Evolutionary conservation across 352 stramenopile species (phyloP), one percentile per base, ranked within the genome.

Genomic region (Thraustotheca clavata): DNA sequence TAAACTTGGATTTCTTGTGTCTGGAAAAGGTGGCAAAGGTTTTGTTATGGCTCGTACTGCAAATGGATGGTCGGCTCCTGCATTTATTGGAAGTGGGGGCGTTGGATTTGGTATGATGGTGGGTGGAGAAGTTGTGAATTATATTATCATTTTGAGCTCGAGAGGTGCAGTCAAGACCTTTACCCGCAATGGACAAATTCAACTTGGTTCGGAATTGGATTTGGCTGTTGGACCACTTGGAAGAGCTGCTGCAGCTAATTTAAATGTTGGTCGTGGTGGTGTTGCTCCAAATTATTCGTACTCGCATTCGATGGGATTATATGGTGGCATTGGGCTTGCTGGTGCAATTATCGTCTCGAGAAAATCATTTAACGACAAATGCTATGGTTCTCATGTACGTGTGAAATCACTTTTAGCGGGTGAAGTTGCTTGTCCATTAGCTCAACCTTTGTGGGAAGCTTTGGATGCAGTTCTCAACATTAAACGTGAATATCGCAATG

Each of bases 91-190:
- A 38, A 89, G 77, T 0, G 82, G 79, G 26, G 82, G 82, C 7
- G 66, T 91, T 52, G 82, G 82, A 5, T 91, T 91, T 62, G 82
- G 82, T 5, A 91, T 91, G 79, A 91, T 91, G 79, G 82, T 79
- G n/a, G 82, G 82, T 11, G 82, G 79, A 20, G 79, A 91, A 69
- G 66, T 88, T 60, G 79, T 91, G 38, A 83, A 89, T 62, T 91
- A 89, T 68, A 89, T 91, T 74, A 74, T 91, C 69, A 77, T 91
- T 46, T 72, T 91, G 43, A 88, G 74, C 71, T 89, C 82, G 0
- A 74, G 74, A 29, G 81, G 71, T 40, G 79, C 82, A 22, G 82
- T 91, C 59, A 89, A 91, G 67, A 79, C 87, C 11, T 91, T 91
- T 38, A 91, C 79, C 9, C 71, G 78, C 29, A 89, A 91, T 54